Conservation (phyloP, 2,329 filamentous ascomycete species). For the Aspergillus aculeatus region DNA sequence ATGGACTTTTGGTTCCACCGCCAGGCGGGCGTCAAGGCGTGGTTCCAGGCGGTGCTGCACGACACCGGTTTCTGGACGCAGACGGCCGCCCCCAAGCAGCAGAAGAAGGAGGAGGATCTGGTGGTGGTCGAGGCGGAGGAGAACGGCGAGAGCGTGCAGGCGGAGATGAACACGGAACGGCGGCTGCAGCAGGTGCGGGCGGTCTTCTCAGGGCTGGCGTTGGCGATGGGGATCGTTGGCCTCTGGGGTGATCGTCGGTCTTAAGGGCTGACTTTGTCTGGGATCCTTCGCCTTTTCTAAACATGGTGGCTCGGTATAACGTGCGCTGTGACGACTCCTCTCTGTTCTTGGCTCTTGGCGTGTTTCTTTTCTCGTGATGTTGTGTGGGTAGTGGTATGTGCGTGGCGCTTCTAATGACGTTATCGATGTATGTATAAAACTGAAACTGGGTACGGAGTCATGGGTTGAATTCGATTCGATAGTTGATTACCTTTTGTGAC, state of each 20-base stretch:
- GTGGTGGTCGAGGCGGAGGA: slow-evolving; percentile 40
- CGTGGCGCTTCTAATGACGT: not conserved
- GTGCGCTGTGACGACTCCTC: not conserved
- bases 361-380: not conserved
- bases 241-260: slow-evolving; percentile 46
- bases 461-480: not conserved
- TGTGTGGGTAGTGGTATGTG: no score
- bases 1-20: slow-evolving; percentile 74
- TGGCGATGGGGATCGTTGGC: slow-evolving; percentile 49
- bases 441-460: not conserved
- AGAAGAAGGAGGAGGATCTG: slow-evolving; percentile 38
- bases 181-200: slow-evolving; percentile 39
- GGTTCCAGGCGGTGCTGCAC: slow-evolving; percentile 39
- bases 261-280: not conserved
- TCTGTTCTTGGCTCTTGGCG: not conserved
- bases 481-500: no score
- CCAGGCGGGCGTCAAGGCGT: slow-evolving; percentile 50
- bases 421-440: not conserved
- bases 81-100: slow-evolving; percentile 7
- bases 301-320: not conserved
- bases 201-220: slow-evolving; percentile 42
- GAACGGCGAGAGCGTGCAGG: slow-evolving; percentile 46
- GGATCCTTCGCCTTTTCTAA: no score
- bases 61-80: slow-evolving; percentile 38
- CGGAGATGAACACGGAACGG: slow-evolving; percentile 45